Percentiles rank a stretch among this genome's conserved stretches.
These are phyloP conservation scores for Albatrellus sp. DNA, from an alignment of 1,284 basidiomycete genomes.

Conservation along the genomic window DNA sequence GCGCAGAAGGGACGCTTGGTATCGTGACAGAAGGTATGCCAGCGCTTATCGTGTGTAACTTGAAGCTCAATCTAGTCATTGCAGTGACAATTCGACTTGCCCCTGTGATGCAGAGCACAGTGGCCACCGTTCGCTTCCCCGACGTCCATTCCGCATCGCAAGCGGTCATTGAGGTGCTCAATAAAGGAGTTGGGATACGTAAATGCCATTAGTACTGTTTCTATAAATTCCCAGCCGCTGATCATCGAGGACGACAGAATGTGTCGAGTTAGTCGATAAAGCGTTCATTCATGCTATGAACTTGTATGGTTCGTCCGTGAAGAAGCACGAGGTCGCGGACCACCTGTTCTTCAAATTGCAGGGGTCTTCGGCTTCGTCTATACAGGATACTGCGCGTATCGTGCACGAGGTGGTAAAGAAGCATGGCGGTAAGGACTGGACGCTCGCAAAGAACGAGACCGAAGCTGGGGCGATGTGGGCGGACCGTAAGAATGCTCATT, in stretches of 20 bases:
- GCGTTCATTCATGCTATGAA: slow-evolving; percentile 65
- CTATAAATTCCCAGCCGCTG: not conserved
- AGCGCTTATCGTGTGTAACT: not conserved
- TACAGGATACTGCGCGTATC: slow-evolving; percentile 51
- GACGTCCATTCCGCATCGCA: slow-evolving; percentile 54
- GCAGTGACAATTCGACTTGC: slow-evolving; percentile 59
- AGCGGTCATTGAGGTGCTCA: slow-evolving; percentile 67
- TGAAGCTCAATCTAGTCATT: slow-evolving; percentile 8
- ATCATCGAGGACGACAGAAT: slow-evolving; percentile 24
- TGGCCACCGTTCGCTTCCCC: slow-evolving; percentile 61
- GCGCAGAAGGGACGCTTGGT: slow-evolving; percentile 89
- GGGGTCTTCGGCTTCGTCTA: slow-evolving; percentile 46
- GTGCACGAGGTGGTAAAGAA: slow-evolving; percentile 45
- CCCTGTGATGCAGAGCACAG: slow-evolving; percentile 68
- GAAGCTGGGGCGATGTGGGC: slow-evolving; percentile 76
- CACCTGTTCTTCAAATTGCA: slow-evolving; percentile 86
- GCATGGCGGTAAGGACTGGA: slow-evolving; percentile 61
- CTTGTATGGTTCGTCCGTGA: slow-evolving; percentile 40
- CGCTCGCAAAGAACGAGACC: slow-evolving; percentile 51
- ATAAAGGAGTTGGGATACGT: slow-evolving; percentile 42
- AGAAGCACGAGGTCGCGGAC: slow-evolving; percentile 58
- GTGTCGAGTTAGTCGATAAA: slow-evolving; percentile 69
- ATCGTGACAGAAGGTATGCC: slow-evolving; percentile 76
- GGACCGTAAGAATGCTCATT: slow-evolving; percentile 78
- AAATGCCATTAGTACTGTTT: not conserved